Evolutionary conservation across 2,329 filamentous ascomycete species (phyloP).

Genomic region (Fusarium cicatricum): DNA sequence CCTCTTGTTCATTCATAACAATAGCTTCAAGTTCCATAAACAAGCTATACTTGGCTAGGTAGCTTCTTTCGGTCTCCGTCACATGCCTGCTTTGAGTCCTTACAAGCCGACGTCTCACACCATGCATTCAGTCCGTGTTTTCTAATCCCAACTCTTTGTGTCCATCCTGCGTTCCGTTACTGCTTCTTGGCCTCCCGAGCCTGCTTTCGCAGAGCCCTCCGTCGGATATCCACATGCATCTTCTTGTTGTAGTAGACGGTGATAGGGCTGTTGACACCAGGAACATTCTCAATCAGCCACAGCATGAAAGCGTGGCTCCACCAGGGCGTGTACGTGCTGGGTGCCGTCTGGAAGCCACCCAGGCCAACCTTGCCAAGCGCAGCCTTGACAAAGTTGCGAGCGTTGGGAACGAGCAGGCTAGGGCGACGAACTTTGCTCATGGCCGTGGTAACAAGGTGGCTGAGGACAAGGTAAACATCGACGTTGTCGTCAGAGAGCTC

Average conservation of each 20-base stretch:
- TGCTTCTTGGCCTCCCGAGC: constrained; percentile 81
- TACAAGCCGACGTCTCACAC: background rate
- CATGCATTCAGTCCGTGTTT: background rate
- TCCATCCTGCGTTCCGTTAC: constrained; percentile 26
- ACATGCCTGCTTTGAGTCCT: constrained; percentile 10
- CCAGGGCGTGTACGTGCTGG: constrained; percentile 88
- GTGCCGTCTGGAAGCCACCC: constrained; percentile 79
- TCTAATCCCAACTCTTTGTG: background rate
- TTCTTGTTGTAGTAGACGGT: constrained; percentile 61
- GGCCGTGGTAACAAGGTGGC: constrained; percentile 91
- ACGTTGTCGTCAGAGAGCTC: constrained; percentile 85
- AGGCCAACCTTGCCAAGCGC: constrained; percentile 83
- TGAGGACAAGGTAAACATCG: constrained; percentile 89
- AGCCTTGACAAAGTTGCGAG: constrained; percentile 81
- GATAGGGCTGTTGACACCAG: constrained; percentile 58
- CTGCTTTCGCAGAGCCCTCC: constrained; percentile 82
- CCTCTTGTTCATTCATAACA: too few species aligned
- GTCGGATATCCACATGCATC: constrained; percentile 86
- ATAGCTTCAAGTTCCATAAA: background rate
- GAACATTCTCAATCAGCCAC: constrained; percentile 74
- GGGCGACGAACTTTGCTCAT: constrained; percentile 95
- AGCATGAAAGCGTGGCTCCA: constrained; percentile 93
- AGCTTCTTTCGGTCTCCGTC: background rate
- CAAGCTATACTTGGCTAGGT: background rate
- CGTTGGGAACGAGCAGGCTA: constrained; percentile 79